Evolutionary conservation across 2,329 filamentous ascomycete genomes (phyloP).

Genomic region (Pyrenochaeta sp.): DNA sequence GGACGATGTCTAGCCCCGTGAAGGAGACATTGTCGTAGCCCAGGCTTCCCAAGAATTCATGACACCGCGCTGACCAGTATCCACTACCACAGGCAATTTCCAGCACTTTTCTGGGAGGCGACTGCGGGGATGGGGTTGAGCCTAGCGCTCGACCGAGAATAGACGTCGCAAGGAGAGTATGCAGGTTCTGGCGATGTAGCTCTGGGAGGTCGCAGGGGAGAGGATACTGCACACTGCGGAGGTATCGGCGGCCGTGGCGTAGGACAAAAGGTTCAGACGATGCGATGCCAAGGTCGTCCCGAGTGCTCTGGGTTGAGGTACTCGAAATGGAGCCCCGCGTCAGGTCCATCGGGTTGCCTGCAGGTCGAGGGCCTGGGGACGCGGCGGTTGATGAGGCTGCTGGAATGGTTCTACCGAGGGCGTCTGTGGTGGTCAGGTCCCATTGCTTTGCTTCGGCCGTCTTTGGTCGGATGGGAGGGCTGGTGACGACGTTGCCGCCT

Average conservation of each 20-base stretch:
- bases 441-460: slow-evolving; percentile 47
- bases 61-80: slow-evolving; percentile 89
- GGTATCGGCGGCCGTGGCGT: slow-evolving; percentile 82
- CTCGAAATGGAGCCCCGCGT: slow-evolving; percentile 49
- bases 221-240: slow-evolving; percentile 83
- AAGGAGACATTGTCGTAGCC: slow-evolving; percentile 77
- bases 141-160: slow-evolving; percentile 83
- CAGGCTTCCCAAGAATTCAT: slow-evolving; percentile 75
- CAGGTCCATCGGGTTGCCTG: slow-evolving; percentile 42
- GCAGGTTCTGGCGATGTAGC: slow-evolving; percentile 84
- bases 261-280: slow-evolving; percentile 63
- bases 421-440: slow-evolving; percentile 44
- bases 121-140: slow-evolving; percentile 69
- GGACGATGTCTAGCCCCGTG: slow-evolving; percentile 82
- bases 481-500: slow-evolving; percentile 33
- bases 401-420: slow-evolving; percentile 46
- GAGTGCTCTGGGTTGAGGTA: slow-evolving; percentile 44
- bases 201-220: slow-evolving; percentile 87
- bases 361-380: slow-evolving; percentile 21
- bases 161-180: slow-evolving; percentile 80
- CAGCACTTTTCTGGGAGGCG: slow-evolving; percentile 71
- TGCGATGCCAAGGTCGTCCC: slow-evolving; percentile 28
- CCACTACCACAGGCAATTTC: slow-evolving; percentile 88
- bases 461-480: slow-evolving; percentile 36
- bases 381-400: slow-evolving; percentile 26